Percentiles rank a stretch among this genome's conserved stretches.
These are phyloP conservation scores for Nicotiana sylvestris DNA, from an alignment of 257 asterid genomes.

Conservation along the genomic window DNA sequence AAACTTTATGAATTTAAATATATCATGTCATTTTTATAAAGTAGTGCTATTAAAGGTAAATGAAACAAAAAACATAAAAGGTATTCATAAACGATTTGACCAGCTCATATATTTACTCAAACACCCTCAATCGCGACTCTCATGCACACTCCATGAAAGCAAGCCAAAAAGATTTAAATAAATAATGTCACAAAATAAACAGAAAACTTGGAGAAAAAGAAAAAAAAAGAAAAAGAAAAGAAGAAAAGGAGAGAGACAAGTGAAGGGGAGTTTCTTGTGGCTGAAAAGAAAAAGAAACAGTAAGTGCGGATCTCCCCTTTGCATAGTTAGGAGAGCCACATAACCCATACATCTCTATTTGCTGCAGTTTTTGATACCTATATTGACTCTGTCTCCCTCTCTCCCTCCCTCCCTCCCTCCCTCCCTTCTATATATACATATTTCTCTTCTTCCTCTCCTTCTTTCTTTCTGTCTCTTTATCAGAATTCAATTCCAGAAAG, in stretches of 20 bases:
- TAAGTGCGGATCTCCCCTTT: not conserved
- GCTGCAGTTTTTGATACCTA: not conserved
- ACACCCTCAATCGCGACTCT: not conserved
- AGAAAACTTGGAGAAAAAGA: not conserved
- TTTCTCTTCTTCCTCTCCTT: not conserved
- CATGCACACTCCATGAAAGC: not conserved
- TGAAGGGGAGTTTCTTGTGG: not conserved
- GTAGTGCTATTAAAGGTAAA: too few species aligned
- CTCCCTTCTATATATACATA: not conserved
- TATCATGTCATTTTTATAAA: too few species aligned
- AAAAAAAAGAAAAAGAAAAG: too few species aligned
- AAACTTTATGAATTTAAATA: too few species aligned
- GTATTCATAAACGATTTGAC: too few species aligned
- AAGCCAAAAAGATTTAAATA: not conserved
- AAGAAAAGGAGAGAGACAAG: not conserved
- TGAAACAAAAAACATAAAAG: too few species aligned
- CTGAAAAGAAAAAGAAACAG: not conserved
- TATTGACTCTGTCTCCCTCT: conserved; percentile 2
- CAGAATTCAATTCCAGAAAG: not conserved
- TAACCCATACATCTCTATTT: not conserved
- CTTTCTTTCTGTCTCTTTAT: not conserved
- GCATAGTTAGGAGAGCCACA: not conserved
- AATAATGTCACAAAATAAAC: not conserved
- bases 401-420: not conserved
- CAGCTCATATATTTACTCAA: too few species aligned